A percentile compares a stretch with the other conserved stretches of the same genome.
Conservation (phyloP, 2,329 filamentous ascomycete genomes). For the Mollisiaceae sp. region DNA sequence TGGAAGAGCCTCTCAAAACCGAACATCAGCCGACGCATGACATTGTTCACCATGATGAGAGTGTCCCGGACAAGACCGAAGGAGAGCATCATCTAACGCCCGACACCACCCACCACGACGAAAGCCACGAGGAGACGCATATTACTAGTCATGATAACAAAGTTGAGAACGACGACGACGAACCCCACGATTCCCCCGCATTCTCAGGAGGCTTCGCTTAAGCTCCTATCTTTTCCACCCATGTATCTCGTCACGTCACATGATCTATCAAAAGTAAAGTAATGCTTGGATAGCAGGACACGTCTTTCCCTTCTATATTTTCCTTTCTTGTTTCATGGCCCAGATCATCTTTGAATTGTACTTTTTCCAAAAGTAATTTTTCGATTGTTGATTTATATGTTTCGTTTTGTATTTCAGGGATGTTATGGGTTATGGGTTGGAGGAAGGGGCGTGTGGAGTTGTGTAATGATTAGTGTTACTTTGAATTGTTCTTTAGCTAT, state of each 20-base stretch:
- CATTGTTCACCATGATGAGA: neutral
- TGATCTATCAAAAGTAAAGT: neutral
- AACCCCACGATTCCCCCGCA: neutral
- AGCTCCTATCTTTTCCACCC: neutral
- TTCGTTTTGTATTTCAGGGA: neutral
- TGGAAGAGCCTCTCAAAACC: too few species aligned
- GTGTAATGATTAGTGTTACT: neutral
- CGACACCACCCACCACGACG: neutral
- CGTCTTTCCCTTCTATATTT: conserved; percentile 1
- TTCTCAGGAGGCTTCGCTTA: conserved; percentile 9
- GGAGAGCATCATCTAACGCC: neutral
- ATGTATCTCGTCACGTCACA: neutral
- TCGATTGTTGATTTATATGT: neutral
- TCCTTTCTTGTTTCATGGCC: conserved; percentile 3
- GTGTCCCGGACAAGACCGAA: neutral
- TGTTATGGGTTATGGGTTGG: neutral
- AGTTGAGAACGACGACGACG: neutral
- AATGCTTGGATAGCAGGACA: conserved; percentile 10
- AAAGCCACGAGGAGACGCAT: neutral
- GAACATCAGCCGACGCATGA: neutral
- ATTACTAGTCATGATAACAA: neutral
- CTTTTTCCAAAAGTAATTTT: neutral
- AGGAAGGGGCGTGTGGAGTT: neutral
- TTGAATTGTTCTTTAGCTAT: conserved; percentile 3
- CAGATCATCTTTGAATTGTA: neutral